A percentile compares a stretch with the other conserved stretches of the same genome.
Evolutionary conservation across 2,329 filamentous ascomycete genomes (phyloP).

Genomic region (Podosphaera leucotricha): DNA sequence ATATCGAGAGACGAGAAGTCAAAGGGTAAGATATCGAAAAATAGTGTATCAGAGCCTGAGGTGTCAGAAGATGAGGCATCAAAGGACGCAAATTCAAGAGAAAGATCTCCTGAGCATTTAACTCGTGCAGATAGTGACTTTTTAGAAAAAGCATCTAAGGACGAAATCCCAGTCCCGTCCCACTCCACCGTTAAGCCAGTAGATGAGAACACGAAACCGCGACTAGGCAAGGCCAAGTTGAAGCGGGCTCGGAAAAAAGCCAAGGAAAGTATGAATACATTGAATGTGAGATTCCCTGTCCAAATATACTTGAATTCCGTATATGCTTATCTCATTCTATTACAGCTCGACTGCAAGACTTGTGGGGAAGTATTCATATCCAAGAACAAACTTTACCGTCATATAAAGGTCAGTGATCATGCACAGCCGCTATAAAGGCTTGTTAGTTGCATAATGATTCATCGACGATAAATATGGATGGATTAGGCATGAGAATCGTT

Average conservation of each 20-base stretch:
- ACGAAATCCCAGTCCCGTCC: background rate
- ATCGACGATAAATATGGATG: background rate
- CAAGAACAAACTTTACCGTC: slow-evolving; percentile 37
- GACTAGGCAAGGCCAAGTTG: slow-evolving; percentile 27
- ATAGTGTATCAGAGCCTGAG: background rate
- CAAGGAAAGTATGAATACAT: slow-evolving; percentile 8
- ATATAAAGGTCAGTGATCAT: slow-evolving; percentile 33
- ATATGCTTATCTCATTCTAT: slow-evolving; percentile 1
- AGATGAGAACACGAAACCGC: slow-evolving; percentile 7
- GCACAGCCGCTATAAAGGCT: slow-evolving; percentile 20
- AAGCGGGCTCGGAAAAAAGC: slow-evolving; percentile 27
- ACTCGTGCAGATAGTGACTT: background rate
- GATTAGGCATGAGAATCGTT: no score
- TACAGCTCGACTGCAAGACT: slow-evolving; percentile 26
- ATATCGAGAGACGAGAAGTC: no score
- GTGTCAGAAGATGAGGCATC: slow-evolving; percentile 3
- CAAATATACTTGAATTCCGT: background rate
- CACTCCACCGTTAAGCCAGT: background rate
- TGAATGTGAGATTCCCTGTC: slow-evolving; percentile 4
- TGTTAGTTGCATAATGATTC: background rate
- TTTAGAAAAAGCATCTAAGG: background rate
- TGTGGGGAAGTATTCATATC: slow-evolving; percentile 34
- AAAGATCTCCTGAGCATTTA: background rate
- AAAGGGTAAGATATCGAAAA: no score
- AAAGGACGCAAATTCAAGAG: background rate